These are phyloP conservation scores for Talaromyces sp. DNA, from an alignment of 2,329 filamentous ascomycete species.

Conservation along the genomic window DNA sequence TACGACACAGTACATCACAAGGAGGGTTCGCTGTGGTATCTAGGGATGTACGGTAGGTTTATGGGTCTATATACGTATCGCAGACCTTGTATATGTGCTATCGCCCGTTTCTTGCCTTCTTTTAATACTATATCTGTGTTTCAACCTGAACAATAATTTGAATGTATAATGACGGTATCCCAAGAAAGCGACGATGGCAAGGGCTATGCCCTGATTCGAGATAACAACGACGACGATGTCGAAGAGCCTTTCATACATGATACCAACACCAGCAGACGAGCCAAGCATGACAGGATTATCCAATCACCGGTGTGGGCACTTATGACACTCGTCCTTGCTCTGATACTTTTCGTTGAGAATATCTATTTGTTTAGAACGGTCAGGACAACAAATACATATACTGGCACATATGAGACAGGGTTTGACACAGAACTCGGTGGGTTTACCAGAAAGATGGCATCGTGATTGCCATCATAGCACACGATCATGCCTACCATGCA, in stretches of 20 bases:
- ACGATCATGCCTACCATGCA: background rate
- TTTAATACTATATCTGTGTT: background rate
- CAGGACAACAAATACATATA: background rate
- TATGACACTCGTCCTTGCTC: background rate
- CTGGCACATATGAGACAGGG: background rate
- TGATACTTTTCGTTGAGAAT: background rate
- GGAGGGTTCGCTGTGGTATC: background rate
- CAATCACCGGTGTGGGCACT: background rate
- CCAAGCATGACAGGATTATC: background rate
- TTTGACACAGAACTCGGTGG: conserved; percentile 13
- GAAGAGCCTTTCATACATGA: background rate
- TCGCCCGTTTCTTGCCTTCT: background rate
- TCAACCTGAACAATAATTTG: too few relatives aligned
- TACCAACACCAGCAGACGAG: background rate
- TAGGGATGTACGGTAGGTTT: background rate
- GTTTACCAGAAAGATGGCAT: background rate
- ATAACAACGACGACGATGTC: background rate
- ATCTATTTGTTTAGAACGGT: background rate
- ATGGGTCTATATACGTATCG: background rate
- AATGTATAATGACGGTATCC: background rate
- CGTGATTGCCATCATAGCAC: too few relatives aligned
- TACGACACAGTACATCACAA: background rate
- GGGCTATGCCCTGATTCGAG: background rate
- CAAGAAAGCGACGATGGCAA: background rate
- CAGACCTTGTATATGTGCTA: background rate